Percentiles rank a stretch among this genome's conserved stretches.
Conservation (phyloP, 176 grass and related monocot species). For the Phoenix dactylifera region DNA sequence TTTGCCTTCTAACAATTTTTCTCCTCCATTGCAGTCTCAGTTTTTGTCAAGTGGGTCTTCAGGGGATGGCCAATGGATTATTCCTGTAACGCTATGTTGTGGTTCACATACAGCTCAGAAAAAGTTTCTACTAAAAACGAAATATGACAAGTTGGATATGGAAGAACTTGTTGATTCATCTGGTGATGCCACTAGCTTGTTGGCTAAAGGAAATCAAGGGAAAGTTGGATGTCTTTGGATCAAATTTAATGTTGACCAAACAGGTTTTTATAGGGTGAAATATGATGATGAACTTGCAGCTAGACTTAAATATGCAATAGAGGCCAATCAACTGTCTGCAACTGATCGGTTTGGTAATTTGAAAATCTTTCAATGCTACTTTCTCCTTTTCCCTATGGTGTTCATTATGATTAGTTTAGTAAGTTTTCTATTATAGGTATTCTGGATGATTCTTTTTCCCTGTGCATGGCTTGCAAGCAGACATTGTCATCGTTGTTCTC, state of each 20-base stretch:
- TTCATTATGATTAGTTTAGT: no score
- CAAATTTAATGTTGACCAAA: slow-evolving; percentile 85
- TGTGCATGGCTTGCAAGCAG: slow-evolving; percentile 85
- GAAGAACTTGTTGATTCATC: slow-evolving; percentile 21
- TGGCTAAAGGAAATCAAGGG: slow-evolving; percentile 8
- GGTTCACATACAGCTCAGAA: slow-evolving; percentile 63
- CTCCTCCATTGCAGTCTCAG: slow-evolving; percentile 52
- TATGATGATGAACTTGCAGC: slow-evolving; percentile 74
- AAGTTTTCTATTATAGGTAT: slow-evolving; percentile 36
- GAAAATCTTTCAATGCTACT: no score
- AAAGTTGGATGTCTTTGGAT: slow-evolving; percentile 46
- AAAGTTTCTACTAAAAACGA: slow-evolving; percentile 62
- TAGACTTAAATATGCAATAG: slow-evolving; percentile 55
- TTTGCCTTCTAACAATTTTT: not conserved
- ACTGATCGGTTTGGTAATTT: slow-evolving; percentile 75
- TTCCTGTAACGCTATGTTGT: slow-evolving; percentile 75
- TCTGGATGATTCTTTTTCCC: slow-evolving; percentile 76
- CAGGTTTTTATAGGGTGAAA: slow-evolving; percentile 85
- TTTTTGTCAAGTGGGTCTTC: slow-evolving; percentile 67
- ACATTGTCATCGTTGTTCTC: slow-evolving; percentile 59
- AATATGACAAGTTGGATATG: slow-evolving; percentile 44
- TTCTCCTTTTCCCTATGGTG: no score
- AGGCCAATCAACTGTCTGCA: slow-evolving; percentile 55
- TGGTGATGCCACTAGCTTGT: not conserved
- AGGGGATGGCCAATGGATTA: slow-evolving; percentile 71